Evolutionary conservation across 352 stramenopile genomes (phyloP).

Genomic region (Phytophthora megakarya): DNA sequence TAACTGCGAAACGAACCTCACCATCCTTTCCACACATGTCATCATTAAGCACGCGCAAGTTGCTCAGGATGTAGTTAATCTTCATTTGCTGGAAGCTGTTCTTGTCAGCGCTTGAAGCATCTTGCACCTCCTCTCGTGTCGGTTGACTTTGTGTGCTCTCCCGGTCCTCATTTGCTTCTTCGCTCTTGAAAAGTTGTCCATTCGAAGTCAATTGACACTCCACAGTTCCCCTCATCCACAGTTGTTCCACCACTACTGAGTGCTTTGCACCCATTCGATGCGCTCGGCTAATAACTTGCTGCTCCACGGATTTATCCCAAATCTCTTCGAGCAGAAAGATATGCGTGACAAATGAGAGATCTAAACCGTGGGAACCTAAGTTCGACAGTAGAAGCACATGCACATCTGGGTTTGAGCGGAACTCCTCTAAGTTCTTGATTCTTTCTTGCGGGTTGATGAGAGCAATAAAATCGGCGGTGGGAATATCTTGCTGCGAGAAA

Average conservation of each 20-base stretch:
- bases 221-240: constrained; percentile 82
- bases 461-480: constrained; percentile 59
- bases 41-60: constrained; percentile 37
- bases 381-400: constrained; percentile 94
- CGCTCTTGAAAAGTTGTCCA: constrained; percentile 17
- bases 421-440: constrained; percentile 50
- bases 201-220: constrained; percentile 59
- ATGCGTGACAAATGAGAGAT: constrained; percentile 98
- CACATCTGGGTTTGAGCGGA: constrained; percentile 52
- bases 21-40: constrained; percentile 34
- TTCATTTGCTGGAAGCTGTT: constrained; percentile 37
- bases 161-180: background rate
- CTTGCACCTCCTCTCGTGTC: constrained; percentile 27
- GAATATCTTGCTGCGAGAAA: constrained; percentile 60
- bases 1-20: constrained; percentile 42
- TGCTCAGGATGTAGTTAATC: constrained; percentile 45
- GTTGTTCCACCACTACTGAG: constrained; percentile 91
- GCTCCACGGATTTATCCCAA: constrained; percentile 93
- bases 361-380: constrained; percentile 93
- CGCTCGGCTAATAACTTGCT: constrained; percentile 95
- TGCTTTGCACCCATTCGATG: constrained; percentile 94
- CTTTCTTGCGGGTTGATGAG: constrained; percentile 38
- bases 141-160: constrained; percentile 14
- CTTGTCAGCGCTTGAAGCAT: constrained; percentile 34
- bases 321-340: constrained; percentile 97